Percentiles rank a stretch among this genome's conserved stretches.
These are phyloP conservation scores for Penicillium soppii DNA, from an alignment of 495 filamentous ascomycete genomes.

Conservation along the genomic window DNA sequence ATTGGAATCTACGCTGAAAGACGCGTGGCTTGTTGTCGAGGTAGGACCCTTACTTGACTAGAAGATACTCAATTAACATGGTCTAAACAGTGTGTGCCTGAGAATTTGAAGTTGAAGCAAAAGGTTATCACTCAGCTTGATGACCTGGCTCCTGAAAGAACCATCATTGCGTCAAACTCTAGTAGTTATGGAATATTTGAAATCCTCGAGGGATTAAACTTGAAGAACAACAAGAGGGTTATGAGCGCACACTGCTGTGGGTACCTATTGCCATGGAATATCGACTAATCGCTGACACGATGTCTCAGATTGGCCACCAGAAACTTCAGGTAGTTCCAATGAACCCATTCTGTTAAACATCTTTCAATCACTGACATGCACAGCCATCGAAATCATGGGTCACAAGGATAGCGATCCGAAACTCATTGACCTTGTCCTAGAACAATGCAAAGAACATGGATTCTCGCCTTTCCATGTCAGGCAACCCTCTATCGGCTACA, in stretches of 20 bases:
- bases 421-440: slow-evolving; percentile 25
- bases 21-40: slow-evolving; percentile 38
- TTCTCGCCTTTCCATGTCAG: slow-evolving; percentile 39
- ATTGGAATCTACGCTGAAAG: slow-evolving; percentile 14
- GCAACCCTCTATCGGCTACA: slow-evolving; percentile 35
- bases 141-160: slow-evolving; percentile 17
- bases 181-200: slow-evolving; percentile 38
- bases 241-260: slow-evolving; percentile 38
- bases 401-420: slow-evolving; percentile 23
- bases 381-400: slow-evolving; percentile 45
- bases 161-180: slow-evolving; percentile 41
- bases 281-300: neutral
- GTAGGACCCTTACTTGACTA: slow-evolving; percentile 9
- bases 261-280: slow-evolving; percentile 1
- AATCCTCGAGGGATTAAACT: slow-evolving; percentile 28
- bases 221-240: slow-evolving; percentile 23
- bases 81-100: slow-evolving; percentile 32
- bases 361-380: neutral
- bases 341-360: neutral
- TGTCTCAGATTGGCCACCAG: slow-evolving; percentile 39
- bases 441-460: slow-evolving; percentile 28
- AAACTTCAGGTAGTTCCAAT: slow-evolving; percentile 29
- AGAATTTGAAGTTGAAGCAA: slow-evolving; percentile 28
- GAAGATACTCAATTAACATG: neutral
- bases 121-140: slow-evolving; percentile 32